Conservation (phyloP, 371 early-diverging fungal species). For the Cladochytrium tenue region DNA sequence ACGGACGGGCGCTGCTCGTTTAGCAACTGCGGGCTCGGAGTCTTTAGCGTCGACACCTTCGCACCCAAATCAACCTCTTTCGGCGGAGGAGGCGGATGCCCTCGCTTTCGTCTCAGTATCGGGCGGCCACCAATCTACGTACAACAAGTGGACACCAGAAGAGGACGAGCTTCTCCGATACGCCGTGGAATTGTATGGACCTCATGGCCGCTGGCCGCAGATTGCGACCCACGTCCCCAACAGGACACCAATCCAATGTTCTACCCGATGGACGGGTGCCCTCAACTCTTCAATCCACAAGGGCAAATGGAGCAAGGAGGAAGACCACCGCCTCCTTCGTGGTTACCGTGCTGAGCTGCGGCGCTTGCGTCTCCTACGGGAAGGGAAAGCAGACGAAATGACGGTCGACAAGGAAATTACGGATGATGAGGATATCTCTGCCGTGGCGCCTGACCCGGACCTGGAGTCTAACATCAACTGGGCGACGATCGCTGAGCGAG, state of each 20-base stretch:
- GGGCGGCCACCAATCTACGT: constrained; percentile 1
- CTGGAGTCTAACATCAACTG: constrained; percentile 46
- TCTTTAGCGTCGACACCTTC: too few relatives aligned
- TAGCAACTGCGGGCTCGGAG: too few relatives aligned
- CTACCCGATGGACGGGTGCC: constrained; percentile 67
- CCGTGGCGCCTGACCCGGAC: constrained; percentile 3
- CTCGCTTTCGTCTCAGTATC: neutral
- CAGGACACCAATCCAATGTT: constrained; percentile 70
- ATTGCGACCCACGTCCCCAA: constrained; percentile 66
- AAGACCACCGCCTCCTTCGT: constrained; percentile 55
- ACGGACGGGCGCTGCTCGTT: too few relatives aligned
- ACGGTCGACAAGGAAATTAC: neutral
- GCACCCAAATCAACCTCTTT: too few relatives aligned
- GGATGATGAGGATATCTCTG: constrained; percentile 1
- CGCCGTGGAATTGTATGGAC: constrained; percentile 20
- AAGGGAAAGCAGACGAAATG: constrained; percentile 6
- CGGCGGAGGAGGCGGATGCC: neutral
- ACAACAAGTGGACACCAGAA: constrained; percentile 33
- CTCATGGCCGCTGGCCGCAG: constrained; percentile 57
- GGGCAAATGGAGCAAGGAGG: constrained; percentile 70
- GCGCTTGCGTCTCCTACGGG: constrained; percentile 4
- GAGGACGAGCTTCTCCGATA: constrained; percentile 28
- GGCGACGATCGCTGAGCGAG: constrained; percentile 57
- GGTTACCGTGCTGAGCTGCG: constrained; percentile 36
- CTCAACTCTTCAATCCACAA: constrained; percentile 64